Percentiles rank a stretch among this genome's conserved stretches.
Evolutionary conservation across 176 grass and related monocot species (phyloP).

Genomic region (Lolium perenne): DNA sequence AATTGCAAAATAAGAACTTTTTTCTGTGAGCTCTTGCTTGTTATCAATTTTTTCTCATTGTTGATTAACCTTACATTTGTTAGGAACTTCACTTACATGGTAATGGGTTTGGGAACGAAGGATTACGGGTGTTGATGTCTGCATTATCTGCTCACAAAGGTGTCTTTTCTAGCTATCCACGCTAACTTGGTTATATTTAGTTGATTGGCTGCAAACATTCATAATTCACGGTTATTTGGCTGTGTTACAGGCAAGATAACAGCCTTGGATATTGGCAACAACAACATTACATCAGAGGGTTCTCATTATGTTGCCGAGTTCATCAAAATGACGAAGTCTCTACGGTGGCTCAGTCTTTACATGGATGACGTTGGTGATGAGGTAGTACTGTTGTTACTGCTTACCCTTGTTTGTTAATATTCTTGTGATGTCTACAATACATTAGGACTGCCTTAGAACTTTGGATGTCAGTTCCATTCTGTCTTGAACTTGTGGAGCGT

Average conservation of each 20-base stretch:
- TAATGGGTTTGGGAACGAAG: constrained; percentile 93
- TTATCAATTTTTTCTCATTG: constrained; percentile 17
- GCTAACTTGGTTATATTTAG: constrained; percentile 33
- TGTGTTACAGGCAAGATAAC: constrained; percentile 73
- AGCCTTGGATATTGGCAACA: constrained; percentile 95
- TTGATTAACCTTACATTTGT: constrained; percentile 33
- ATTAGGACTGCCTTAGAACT: constrained; percentile 24
- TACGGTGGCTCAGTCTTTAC: constrained; percentile 94
- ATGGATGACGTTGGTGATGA: constrained; percentile 95
- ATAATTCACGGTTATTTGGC: constrained; percentile 33
- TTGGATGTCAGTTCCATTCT: constrained; percentile 23
- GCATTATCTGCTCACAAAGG: constrained; percentile 81
- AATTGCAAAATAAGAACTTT: neutral
- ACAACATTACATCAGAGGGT: constrained; percentile 82
- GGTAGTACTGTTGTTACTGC: constrained; percentile 49
- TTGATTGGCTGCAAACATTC: constrained; percentile 14
- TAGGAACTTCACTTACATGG: constrained; percentile 98
- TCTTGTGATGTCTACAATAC: constrained; percentile 13
- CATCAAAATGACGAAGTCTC: constrained; percentile 79
- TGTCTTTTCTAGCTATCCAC: constrained; percentile 53
- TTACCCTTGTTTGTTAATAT: constrained; percentile 8
- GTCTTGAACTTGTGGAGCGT: neutral
- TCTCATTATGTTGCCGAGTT: constrained; percentile 73
- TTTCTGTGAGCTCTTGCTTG: neutral
- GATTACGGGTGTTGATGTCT: constrained; percentile 61